Evolutionary conservation across 1,284 basidiomycete genomes (phyloP).

Genomic region (Ustilago hordei): DNA sequence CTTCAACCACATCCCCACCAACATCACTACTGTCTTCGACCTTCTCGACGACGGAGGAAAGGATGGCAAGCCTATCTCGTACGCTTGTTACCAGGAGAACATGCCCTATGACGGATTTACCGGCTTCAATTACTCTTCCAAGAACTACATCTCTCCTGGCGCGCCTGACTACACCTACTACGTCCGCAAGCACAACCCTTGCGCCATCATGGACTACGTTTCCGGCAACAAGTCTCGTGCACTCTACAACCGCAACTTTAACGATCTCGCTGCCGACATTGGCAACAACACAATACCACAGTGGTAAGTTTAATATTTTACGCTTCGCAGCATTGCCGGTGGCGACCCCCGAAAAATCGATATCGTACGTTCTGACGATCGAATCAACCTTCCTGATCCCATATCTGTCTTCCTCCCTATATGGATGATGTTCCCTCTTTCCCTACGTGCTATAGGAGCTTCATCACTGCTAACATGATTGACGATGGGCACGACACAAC

Average conservation of each 20-base stretch:
- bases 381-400: too few relatives aligned
- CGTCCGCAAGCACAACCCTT: slow-evolving; percentile 72
- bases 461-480: slow-evolving; percentile 77
- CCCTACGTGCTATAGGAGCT: slow-evolving; percentile 70
- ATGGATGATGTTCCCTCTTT: neutral
- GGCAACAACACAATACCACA: slow-evolving; percentile 74
- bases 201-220: slow-evolving; percentile 73
- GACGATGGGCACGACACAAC: slow-evolving; percentile 76
- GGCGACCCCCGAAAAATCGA: neutral
- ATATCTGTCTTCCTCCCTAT: neutral
- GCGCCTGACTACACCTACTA: slow-evolving; percentile 71
- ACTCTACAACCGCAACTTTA: slow-evolving; percentile 76
- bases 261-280: slow-evolving; percentile 72
- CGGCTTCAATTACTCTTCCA: slow-evolving; percentile 71
- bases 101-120: slow-evolving; percentile 75
- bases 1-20: slow-evolving; percentile 69
- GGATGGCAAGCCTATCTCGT: slow-evolving; percentile 70
- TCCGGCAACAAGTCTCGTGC: slow-evolving; percentile 72
- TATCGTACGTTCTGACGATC: neutral
- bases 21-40: slow-evolving; percentile 76
- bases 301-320: slow-evolving; percentile 55
- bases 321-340: neutral
- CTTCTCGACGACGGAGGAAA: slow-evolving; percentile 75
- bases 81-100: slow-evolving; percentile 72
- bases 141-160: slow-evolving; percentile 72